Base-by-base conservation (phyloP, 805 yeast species). In the Saccharomycopsis capsularis region DNA sequence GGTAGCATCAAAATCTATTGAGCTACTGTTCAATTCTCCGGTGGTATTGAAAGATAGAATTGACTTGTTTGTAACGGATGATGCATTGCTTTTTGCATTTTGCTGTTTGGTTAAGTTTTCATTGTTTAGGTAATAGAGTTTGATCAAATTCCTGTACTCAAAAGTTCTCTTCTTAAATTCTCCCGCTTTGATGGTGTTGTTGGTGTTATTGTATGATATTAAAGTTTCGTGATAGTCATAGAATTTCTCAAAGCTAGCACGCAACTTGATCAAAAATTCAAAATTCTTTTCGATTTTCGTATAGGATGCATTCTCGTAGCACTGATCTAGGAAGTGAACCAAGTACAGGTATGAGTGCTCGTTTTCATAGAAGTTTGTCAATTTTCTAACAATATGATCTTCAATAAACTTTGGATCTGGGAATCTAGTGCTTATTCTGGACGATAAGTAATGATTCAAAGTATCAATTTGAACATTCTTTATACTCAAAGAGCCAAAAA, bases 401-500 rank as follows among this genome's bases (percentile, higher is more conserved):
- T 35, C 21, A 16, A n/a, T 15, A 19, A 34, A 36, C 7, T 39
- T 41, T 15, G 22, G 9, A 19, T 42, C 41, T 23, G 55, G 55
- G 38, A 32, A 51, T 23, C 43, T 32, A 4, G 49, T 21, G 3
- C 46, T 36, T 16, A 48, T 36, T 42, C 54, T 38, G 15, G 16
- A 38, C 15, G 50, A 47, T n/a, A 50, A 13, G 15, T 18, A 44
- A 43, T 48, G 52, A 25, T 21, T 23, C 40, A 53, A 46, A 15
- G 56, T 53, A 42, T 53, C 56, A 23, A 51, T 23, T 27, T 53
- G 56, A 9, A 51, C 40, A 24, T 48, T 51, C 27, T 50, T 50
- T 22, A 51, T 44, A 7, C 29, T 15, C 13, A 51, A 41, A 29
- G 50, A 23, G 11, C 44, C 25, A 22, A 47, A 50, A 5, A 42